Evolutionary conservation across 306 rosid genomes (phyloP), one percentile per base, ranked within the genome.

Genomic region (Senna tora): DNA sequence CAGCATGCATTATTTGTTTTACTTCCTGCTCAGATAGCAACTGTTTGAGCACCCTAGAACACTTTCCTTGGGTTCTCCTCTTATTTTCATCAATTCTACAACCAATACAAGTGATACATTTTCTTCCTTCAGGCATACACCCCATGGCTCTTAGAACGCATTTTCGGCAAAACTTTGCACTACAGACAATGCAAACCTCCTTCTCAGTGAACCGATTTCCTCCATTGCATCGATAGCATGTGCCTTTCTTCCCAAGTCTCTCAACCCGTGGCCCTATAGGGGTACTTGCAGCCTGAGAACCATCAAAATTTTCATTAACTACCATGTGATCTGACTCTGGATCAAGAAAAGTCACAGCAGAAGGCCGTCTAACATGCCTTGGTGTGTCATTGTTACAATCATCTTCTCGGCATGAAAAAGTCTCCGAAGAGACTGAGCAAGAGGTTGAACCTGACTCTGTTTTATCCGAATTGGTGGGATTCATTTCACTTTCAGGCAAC

Each of bases 71-170:
- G 13, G 13, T 83, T 50, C 62, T 46, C 73, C 98, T 67, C 36
- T 79, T 85, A 0, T 22, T 52, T 81, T 92, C 98, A 54, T 92
- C 88, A 63, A 92, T 82, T 47, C 78, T 33, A 45, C 25, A 36
- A 39, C 87, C 91, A 79, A 88, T 90, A 77, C 98, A 92, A 71
- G 59, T 45, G 7, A 90, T 28, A 67, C 98, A 92, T 73, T 92
- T 92, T 19, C 98, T 85, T 58, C 98, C 98, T 69, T 92, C 85
- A 1, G 96, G 98, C 98, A 92, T 90, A 7, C 89, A 75, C 59
- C 98, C 96, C 98, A 92, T 92, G 68, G 87, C 88, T 71, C 86
- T 85, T 21, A 92, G 46, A 50, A 88, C 83, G 67, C 94, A 88
- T 11, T 52, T 38, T 43, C 13, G 25, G 62, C 94, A 88, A 75